phyloP scores from a whole-genome alignment of 805 yeast species.

The Jamesozyma gamospora region DNA sequence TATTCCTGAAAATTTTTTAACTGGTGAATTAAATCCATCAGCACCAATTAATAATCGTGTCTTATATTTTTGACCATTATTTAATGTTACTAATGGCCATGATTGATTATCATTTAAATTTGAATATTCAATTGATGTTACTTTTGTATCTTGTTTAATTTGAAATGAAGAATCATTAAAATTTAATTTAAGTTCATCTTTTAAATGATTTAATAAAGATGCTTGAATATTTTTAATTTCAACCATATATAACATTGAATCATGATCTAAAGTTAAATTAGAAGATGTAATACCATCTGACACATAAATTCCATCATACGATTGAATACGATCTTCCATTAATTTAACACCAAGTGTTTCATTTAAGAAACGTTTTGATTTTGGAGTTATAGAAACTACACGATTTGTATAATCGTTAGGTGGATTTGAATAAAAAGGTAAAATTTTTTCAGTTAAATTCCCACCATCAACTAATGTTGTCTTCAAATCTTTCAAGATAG shows the following conservation, averaged over 20 bases:
- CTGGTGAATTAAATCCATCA: constrained; percentile 94
- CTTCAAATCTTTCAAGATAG: constrained; percentile 46
- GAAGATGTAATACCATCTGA: constrained; percentile 76
- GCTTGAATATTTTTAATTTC: constrained; percentile 81
- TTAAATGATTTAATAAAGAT: constrained; percentile 47
- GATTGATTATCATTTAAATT: constrained; percentile 32
- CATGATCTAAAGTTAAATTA: constrained; percentile 44
- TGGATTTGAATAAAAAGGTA: constrained; percentile 31
- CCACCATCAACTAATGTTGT: constrained; percentile 70
- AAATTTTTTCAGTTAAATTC: constrained; percentile 40
- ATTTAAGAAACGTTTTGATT: constrained; percentile 54
- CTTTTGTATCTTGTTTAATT: constrained; percentile 60
- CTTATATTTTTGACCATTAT: constrained; percentile 51
- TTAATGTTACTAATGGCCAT: constrained; percentile 71
- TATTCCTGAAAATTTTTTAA: constrained; percentile 68
- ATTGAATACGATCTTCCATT: constrained; percentile 62
- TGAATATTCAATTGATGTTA: constrained; percentile 38
- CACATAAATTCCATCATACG: constrained; percentile 73
- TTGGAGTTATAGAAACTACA: constrained; percentile 79
- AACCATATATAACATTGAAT: constrained; percentile 68
- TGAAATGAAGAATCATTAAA: constrained; percentile 24
- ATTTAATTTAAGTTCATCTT: constrained; percentile 32
- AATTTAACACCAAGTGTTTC: constrained; percentile 69
- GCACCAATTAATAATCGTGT: constrained; percentile 85
- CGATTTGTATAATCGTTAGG: constrained; percentile 58